phyloP scores from a whole-genome alignment of 495 filamentous ascomycete species.

The Pyronema omphalodes region DNA sequence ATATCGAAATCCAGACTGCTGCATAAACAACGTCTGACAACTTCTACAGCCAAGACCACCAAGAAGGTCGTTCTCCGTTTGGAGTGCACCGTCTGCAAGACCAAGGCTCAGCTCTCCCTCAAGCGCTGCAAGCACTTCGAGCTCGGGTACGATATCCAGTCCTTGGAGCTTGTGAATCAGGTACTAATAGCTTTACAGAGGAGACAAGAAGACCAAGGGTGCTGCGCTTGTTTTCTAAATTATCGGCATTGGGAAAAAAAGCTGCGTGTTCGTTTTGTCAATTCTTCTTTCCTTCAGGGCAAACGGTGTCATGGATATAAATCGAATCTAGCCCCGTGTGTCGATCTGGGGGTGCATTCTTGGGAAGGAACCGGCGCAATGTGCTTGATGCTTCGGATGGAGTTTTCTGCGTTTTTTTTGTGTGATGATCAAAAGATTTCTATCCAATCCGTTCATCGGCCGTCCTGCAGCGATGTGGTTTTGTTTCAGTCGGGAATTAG shows the following conservation, averaged over 20 bases:
- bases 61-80: conserved; percentile 98
- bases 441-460: neutral
- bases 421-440: conserved; percentile 1
- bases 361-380: conserved; percentile 1
- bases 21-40: neutral
- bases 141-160: conserved; percentile 55
- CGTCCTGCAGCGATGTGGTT: neutral
- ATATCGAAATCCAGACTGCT: neutral
- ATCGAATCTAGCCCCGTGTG: conserved; percentile 5
- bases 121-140: conserved; percentile 99
- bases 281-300: neutral
- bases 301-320: conserved; percentile 7
- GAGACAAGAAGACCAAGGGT: conserved; percentile 99
- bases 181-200: conserved; percentile 37
- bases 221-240: conserved; percentile 94
- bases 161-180: neutral
- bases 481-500: neutral
- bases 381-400: neutral
- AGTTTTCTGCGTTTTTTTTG: conserved; percentile 1
- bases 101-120: conserved; percentile 91
- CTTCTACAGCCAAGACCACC: conserved; percentile 71
- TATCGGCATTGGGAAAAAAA: neutral
- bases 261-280: neutral
- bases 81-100: conserved; percentile 92
- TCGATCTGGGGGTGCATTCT: neutral